Conservation (phyloP, 192 early-diverging fungal genomes). For the Coemansia sp. region DNA sequence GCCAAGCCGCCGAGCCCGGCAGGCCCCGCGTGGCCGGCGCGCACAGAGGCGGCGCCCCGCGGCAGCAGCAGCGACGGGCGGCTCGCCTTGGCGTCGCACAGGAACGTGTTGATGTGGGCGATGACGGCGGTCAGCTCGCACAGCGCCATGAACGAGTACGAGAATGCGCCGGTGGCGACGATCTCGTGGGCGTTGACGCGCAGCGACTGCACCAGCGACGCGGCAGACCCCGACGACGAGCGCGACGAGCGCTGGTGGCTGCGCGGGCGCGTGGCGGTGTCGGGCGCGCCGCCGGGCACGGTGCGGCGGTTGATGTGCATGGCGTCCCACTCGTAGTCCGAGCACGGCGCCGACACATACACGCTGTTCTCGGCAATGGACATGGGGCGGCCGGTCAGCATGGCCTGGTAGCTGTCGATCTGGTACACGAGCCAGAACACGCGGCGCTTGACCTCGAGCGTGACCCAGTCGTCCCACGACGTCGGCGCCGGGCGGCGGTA, state of each 20-base stretch:
- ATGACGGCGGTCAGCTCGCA: constrained; percentile 51
- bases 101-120: constrained; percentile 37
- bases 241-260: constrained; percentile 22
- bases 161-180: constrained; percentile 51
- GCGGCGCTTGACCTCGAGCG: constrained; percentile 32
- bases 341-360: constrained; percentile 47
- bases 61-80: constrained; percentile 14
- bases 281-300: background rate
- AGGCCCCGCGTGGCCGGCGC: background rate
- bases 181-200: constrained; percentile 31
- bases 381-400: constrained; percentile 51
- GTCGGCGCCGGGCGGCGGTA: constrained; percentile 30
- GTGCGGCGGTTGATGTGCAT: constrained; percentile 11
- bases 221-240: constrained; percentile 25
- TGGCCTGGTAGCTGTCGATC: constrained; percentile 53
- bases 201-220: constrained; percentile 21
- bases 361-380: constrained; percentile 47
- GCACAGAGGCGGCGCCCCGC: background rate
- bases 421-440: constrained; percentile 53
- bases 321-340: constrained; percentile 51
- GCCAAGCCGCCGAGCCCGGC: background rate
- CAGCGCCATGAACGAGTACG: constrained; percentile 53
- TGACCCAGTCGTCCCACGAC: constrained; percentile 48
- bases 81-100: constrained; percentile 45
- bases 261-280: background rate